Evolutionary conservation across 2,329 filamentous ascomycete genomes (phyloP), one percentile per base, ranked within the genome.

Genomic region (Eurotiales sp.): DNA sequence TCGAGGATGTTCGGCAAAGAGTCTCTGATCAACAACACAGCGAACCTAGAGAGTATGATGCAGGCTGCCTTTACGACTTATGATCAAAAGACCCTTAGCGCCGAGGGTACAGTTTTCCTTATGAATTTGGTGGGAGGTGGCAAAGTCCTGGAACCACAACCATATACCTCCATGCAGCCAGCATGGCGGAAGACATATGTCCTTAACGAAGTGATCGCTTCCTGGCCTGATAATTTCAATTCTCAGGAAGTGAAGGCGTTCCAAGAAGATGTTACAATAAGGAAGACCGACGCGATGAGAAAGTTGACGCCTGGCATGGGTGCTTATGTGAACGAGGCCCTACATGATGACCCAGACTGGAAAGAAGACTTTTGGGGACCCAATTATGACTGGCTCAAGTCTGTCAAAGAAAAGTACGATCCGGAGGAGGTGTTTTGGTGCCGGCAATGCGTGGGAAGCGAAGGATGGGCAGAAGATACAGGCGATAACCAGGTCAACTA

Each of bases 361-460:
- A 62, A 73, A 59, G 42, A 66, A 22, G 64, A 65, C 2, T 76
- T 74, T 56, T 76, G 71, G 54, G 72, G 73, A 4, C 54, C 50
- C 4, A 75, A 73, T 54, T 75, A 75, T 47, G 54, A 55, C 1
- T 59, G 52, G 3, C 59, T 75, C 17, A 58, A 63, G 4, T 8
- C 54, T 8, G 60, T 76, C 32, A 76, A 76, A 64, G 55, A 61
- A 7, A 69, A 69, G 48, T 74, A 69, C 57, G 73, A 76, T 56
- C 72, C 72, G 4, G 42, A 63, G 0, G 62, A 64, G 30, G 55
- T 72, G 45, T 73, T 75, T 57, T 74, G 71, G 34, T 68, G 64
- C 1, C 56, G 63, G n/a, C 70, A 68, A 53, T 69, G 62, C 6
- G 71, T 73, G 0, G 68, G 70, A 2, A 67, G 63, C 48, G 71